Conservation (phyloP, 768 basidiomycete species). For the Gelatoporia subvermispora region DNA sequence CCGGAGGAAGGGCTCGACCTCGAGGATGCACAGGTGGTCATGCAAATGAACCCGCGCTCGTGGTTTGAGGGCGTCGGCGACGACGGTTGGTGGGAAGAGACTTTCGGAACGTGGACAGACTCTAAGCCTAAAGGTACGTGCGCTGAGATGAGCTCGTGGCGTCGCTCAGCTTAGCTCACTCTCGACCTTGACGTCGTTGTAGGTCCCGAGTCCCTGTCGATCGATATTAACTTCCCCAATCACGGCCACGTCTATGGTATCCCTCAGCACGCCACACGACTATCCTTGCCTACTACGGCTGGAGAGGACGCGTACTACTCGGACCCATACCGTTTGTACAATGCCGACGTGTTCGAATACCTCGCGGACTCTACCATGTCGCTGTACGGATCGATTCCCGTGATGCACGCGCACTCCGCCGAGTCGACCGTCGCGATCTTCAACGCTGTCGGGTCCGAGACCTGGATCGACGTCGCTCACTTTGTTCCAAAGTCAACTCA, state of each 20-base stretch:
- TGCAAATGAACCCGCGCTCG: slow-evolving; percentile 47
- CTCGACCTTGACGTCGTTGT: too few relatives aligned
- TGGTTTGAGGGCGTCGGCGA: slow-evolving; percentile 92
- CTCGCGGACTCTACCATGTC: slow-evolving; percentile 72
- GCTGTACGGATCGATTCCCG: slow-evolving; percentile 87
- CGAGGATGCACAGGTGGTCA: slow-evolving; percentile 41
- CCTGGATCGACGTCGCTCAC: slow-evolving; percentile 90
- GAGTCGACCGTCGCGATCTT: slow-evolving; percentile 89
- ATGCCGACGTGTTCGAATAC: slow-evolving; percentile 96
- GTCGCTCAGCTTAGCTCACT: neutral
- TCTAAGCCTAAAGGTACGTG: slow-evolving; percentile 87
- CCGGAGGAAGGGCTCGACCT: slow-evolving; percentile 33
- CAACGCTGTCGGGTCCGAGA: slow-evolving; percentile 84
- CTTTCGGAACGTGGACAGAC: slow-evolving; percentile 83
- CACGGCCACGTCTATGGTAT: slow-evolving; percentile 93
- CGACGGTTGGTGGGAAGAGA: slow-evolving; percentile 88
- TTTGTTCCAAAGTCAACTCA: slow-evolving; percentile 61
- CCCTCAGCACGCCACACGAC: slow-evolving; percentile 89
- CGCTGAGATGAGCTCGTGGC: slow-evolving; percentile 1
- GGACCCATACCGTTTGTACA: slow-evolving; percentile 94
- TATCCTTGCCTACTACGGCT: slow-evolving; percentile 84
- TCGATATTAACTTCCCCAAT: slow-evolving; percentile 92
- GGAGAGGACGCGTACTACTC: slow-evolving; percentile 72
- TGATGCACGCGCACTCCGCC: slow-evolving; percentile 89
- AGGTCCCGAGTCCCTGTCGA: slow-evolving; percentile 92